Base-by-base conservation (phyloP, 768 basidiomycete species). In the Termitomyces sp. region DNA sequence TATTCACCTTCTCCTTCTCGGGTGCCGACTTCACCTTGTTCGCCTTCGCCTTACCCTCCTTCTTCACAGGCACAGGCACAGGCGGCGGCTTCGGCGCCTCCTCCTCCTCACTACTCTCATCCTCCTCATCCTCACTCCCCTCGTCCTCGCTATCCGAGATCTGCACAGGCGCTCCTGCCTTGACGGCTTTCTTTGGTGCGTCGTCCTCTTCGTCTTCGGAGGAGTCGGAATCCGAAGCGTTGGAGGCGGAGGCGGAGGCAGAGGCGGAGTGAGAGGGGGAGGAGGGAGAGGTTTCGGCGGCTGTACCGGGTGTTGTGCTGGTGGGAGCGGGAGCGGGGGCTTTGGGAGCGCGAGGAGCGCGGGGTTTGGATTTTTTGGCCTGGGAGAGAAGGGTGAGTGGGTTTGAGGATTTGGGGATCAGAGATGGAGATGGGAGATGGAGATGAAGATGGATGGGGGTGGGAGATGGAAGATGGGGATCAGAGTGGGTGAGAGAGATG, bases 181-280 rank as follows among this genome's bases (percentile, higher is more conserved):
- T 71, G 13, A 59, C 58, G 22, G n/a, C n/a, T n/a, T 65, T 70
- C 55, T 62, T 70, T 63, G 63, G 66, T n/a, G 62, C 62, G 39
- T 72, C 67, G n/a, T 74, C 80, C 3, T 81, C 80, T 0, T 52
- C 51, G 35, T n/a, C 32, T 5, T 71, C 70, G 5, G 22, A 16
- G 13, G 52, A 53, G 22, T 53, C 20, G 11, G 63, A 68, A 2
- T 76, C 72, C 13, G 69, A 69, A n/a, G n/a, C n/a, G 2, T 73
- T 4, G 28, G 28, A 71, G 12, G 66, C 1, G 13, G 22, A 67
- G 28, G 71, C 67, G 53, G 72, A 72, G 20, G 71, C 69, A 0
- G 73, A 68, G n/a, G 73, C 15, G 8, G 28, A 28, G 28, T 28
- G 28, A 4, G 28, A 28, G 28, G 2, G 28, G 28, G 28, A 28